Base-by-base conservation (phyloP, 768 basidiomycete genomes). In the Gyrodon lividus region DNA sequence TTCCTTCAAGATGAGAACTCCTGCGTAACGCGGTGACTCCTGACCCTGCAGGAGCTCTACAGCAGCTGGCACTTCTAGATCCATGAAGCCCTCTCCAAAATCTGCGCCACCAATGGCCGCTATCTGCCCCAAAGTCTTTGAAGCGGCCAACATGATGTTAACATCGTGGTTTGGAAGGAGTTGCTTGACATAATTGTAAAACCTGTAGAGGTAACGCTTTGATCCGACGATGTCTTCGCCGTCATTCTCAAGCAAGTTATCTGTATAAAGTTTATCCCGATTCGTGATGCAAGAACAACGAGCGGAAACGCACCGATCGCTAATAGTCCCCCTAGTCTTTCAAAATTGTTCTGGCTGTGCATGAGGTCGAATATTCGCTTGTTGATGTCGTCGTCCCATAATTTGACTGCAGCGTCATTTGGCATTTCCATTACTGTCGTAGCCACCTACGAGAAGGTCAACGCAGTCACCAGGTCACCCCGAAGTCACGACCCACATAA, bases 1-100 rank as follows among this genome's bases (percentile, higher is more conserved):
- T 69, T 97, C 95, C 71, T 95, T 95, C 34, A 98, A 70, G 43
- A 98, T 90, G 47, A 98, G 81, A 2, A 98, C 94, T 0, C 94
- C 95, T 0, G 92, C 92, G 70, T 97, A 96, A 49, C 96, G 81
- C 2, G 88, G 86, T 23, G 87, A 80, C 65, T 98, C 96, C 50
- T 78, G 69, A 46, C 83, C 80, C 52, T 88, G 86, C 51, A 94
- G 81, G 53, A 89, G 72, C 57, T 86, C 87, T 26, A 94, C 86
- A 5, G 92, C 89, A 13, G 82, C 83, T 40, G 86, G 89, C 6
- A 96, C 89, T 64, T 97, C 92, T 53, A 80, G 86, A 57, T 92
- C 87, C 81, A 96, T 92, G 62, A 95, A 93, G 4, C 83, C 77
- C 62, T 95, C 92, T 54, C 90, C 91, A 61, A 95, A 89, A 22